A percentile compares a stretch with the other conserved stretches of the same genome.
These are phyloP conservation scores for Mycena vulgaris DNA, from an alignment of 768 basidiomycete genomes.

Conservation along the genomic window DNA sequence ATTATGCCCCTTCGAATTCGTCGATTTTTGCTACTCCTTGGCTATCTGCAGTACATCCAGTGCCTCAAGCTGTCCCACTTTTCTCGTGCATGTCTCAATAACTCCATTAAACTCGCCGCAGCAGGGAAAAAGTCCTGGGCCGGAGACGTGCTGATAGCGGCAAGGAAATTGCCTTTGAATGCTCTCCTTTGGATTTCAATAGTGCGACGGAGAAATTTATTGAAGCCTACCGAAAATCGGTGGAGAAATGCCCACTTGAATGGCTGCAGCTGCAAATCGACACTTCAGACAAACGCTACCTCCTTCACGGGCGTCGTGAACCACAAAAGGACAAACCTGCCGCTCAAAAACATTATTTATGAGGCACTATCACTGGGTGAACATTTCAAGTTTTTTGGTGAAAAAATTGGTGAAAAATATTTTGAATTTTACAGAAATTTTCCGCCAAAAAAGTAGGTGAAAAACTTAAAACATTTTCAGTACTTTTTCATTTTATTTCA, in stretches of 20 bases:
- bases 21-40: neutral
- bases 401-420: no score
- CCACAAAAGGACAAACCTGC: conserved; percentile 5
- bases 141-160: neutral
- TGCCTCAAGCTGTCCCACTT: neutral
- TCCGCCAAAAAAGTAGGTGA: no score
- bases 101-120: neutral
- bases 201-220: neutral
- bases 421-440: no score
- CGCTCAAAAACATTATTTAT: neutral
- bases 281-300: conserved; percentile 1
- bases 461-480: no score
- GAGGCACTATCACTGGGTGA: no score
- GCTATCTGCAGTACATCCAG: neutral
- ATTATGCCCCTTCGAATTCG: no score
- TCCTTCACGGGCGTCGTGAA: neutral
- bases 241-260: neutral
- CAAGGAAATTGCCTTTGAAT: neutral
- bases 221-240: neutral
- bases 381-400: no score
- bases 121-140: conserved; percentile 1
- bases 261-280: neutral
- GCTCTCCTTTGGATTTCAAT: neutral
- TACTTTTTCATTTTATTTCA: no score
- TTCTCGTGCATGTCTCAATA: no score